Conservation (phyloP, 225 moss, liverwort and hornwort species). For the Pseudoscleropodium purum region DNA sequence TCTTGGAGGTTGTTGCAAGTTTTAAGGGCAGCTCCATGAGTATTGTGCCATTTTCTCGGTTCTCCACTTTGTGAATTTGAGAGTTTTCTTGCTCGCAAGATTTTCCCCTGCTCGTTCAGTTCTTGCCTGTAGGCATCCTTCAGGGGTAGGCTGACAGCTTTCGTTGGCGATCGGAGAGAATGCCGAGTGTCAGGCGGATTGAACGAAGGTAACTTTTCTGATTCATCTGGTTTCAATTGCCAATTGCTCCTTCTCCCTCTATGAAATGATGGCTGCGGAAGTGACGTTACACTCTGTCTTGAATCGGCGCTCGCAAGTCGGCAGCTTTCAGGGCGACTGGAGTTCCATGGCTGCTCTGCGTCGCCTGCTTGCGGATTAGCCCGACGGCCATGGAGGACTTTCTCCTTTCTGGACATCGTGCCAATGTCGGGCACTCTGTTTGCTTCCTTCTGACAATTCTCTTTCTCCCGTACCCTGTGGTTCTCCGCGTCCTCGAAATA, state of each 20-base stretch:
- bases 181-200: neutral
- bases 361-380: constrained; percentile 22
- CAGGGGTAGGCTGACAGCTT: constrained; percentile 2
- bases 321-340: constrained; percentile 13
- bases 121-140: constrained; percentile 19
- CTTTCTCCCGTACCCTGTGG: constrained; percentile 6
- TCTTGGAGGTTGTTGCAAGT: neutral
- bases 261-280: constrained; percentile 27
- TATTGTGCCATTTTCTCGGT: constrained; percentile 2
- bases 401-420: constrained; percentile 27
- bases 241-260: constrained; percentile 38
- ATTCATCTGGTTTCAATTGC: constrained; percentile 15
- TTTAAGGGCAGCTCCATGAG: neutral
- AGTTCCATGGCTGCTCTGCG: neutral
- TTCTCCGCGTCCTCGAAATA: constrained; percentile 61
- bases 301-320: constrained; percentile 2
- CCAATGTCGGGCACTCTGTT: neutral
- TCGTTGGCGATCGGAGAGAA: constrained; percentile 14
- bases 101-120: constrained; percentile 19
- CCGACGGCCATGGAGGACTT: constrained; percentile 54
- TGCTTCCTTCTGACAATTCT: constrained; percentile 15
- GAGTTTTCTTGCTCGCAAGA: neutral
- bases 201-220: neutral
- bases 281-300: neutral
- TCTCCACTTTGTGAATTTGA: constrained; percentile 2